Evolutionary conservation across 208 protist species (phyloP).

Genomic region (Polymyxa betae): DNA sequence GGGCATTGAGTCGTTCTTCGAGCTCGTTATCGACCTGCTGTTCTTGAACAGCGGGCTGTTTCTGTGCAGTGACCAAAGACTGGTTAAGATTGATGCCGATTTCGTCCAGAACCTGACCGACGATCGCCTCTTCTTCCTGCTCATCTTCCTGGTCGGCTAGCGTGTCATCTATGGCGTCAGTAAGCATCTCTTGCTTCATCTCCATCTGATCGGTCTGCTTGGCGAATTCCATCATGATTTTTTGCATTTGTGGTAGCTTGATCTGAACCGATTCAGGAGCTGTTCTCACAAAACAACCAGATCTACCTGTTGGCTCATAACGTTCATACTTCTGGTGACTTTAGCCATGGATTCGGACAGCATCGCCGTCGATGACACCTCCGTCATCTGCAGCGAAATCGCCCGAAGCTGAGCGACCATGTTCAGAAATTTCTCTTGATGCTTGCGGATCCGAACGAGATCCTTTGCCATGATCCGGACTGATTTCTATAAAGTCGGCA

Average conservation of each 20-base stretch:
- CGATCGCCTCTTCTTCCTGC: conserved; percentile 52
- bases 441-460: conserved; percentile 57
- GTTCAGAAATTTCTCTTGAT: conserved; percentile 59
- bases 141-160: conserved; percentile 54
- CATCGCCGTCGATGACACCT: conserved; percentile 54
- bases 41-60: background rate
- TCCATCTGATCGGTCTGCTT: conserved; percentile 60
- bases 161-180: conserved; percentile 56
- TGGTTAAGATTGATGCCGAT: conserved; percentile 55
- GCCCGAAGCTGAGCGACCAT: conserved; percentile 53
- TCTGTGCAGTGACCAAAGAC: conserved; percentile 37
- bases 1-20: conserved; percentile 52
- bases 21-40: conserved; percentile 57
- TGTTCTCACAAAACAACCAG: background rate
- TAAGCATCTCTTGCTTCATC: conserved; percentile 60
- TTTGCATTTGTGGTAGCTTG: conserved; percentile 57
- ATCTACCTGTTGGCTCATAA: conserved; percentile 29
- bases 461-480: conserved; percentile 60
- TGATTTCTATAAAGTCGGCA: conserved; percentile 32
- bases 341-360: conserved; percentile 57
- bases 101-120: conserved; percentile 60
- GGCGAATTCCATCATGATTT: conserved; percentile 55
- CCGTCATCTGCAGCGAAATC: conserved; percentile 58
- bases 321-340: conserved; percentile 51
- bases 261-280: conserved; percentile 28